A percentile compares a stretch with the other conserved stretches of the same genome.
These are phyloP conservation scores for Xylogone sp. DNA, from an alignment of 2,329 filamentous ascomycete genomes.

Conservation along the genomic window DNA sequence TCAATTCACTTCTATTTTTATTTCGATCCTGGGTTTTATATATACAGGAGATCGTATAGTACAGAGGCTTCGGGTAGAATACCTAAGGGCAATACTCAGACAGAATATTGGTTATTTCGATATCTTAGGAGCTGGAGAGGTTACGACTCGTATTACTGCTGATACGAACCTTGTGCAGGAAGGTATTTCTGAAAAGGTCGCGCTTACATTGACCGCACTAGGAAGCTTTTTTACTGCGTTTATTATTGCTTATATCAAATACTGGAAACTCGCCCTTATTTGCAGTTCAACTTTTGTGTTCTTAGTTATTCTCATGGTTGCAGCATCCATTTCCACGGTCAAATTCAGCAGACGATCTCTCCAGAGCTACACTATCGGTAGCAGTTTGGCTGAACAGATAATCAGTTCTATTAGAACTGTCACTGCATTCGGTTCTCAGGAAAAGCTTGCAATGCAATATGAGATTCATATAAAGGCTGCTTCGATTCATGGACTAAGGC, in stretches of 20 bases:
- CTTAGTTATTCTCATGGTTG: neutral
- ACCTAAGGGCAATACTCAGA: slow-evolving; percentile 17
- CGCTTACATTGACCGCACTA: slow-evolving; percentile 5
- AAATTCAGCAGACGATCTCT: neutral
- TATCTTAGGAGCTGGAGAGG: slow-evolving; percentile 17
- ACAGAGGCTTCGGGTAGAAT: slow-evolving; percentile 12
- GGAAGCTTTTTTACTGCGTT: slow-evolving; percentile 10
- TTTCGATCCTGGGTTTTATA: slow-evolving; percentile 17
- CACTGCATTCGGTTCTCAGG: slow-evolving; percentile 4
- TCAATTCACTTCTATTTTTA: slow-evolving; percentile 14
- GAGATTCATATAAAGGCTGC: neutral
- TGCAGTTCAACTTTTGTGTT: neutral
- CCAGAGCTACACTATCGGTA: neutral
- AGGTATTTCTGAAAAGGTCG: slow-evolving; percentile 17
- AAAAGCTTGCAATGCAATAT: slow-evolving; percentile 4
- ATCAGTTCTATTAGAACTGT: slow-evolving; percentile 1
- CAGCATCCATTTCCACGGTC: neutral
- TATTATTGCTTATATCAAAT: slow-evolving; percentile 4
- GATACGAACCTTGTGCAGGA: slow-evolving; percentile 18
- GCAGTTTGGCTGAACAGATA: neutral
- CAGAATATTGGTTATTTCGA: slow-evolving; percentile 28
- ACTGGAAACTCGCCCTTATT: slow-evolving; percentile 5
- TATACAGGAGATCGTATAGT: slow-evolving; percentile 19
- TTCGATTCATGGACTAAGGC: neutral
- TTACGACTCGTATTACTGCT: slow-evolving; percentile 16